Evolutionary conservation across 1,139 yeast species (phyloP).

Genomic region (Waltiozyma sp.): DNA sequence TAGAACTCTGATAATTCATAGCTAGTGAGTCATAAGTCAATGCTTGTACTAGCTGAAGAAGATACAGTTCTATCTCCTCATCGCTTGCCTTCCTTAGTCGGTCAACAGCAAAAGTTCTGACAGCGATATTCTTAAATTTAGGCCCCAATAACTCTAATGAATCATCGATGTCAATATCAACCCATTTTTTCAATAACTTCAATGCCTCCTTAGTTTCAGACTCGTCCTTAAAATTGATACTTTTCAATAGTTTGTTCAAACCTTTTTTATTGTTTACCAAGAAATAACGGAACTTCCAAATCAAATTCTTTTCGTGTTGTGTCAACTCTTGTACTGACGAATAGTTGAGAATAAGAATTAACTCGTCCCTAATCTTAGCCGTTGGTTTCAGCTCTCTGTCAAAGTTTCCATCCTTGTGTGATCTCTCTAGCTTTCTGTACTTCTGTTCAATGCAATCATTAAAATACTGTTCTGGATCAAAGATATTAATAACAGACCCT

Average conservation of each 20-base stretch:
- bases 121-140: conserved; percentile 44
- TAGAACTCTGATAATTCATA: not conserved
- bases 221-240: conserved; percentile 83
- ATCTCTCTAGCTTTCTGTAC: conserved; percentile 73
- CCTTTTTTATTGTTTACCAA: conserved; percentile 67
- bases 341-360: conserved; percentile 54
- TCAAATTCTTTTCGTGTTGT: conserved; percentile 74
- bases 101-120: conserved; percentile 80
- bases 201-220: conserved; percentile 71
- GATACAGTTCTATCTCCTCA: conserved; percentile 66
- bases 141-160: conserved; percentile 83
- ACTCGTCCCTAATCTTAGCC: conserved; percentile 67
- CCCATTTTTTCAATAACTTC: conserved; percentile 46
- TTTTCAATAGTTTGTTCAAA: conserved; percentile 74
- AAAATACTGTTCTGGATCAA: conserved; percentile 54
- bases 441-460: conserved; percentile 84
- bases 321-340: conserved; percentile 78
- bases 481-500: conserved; percentile 34
- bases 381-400: conserved; percentile 88
- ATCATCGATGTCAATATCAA: conserved; percentile 82
- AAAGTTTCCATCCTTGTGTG: conserved; percentile 62
- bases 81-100: conserved; percentile 70
- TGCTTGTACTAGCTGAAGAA: conserved; percentile 88
- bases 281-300: conserved; percentile 89
- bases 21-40: conserved; percentile 57